Conservation (phyloP, 345 rosid genomes). For the Citrus hindsii region DNA sequence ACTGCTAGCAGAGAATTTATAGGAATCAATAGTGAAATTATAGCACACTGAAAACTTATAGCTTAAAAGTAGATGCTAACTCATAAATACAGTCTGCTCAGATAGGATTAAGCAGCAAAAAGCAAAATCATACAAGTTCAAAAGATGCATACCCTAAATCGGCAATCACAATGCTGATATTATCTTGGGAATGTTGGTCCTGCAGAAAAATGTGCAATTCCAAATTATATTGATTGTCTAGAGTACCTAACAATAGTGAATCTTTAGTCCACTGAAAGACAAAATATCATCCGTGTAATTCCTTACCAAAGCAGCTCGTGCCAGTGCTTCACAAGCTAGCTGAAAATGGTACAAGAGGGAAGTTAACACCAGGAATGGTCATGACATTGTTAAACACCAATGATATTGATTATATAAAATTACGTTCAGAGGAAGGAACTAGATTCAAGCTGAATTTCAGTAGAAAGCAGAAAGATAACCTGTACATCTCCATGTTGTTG, state of each 20-base stretch:
- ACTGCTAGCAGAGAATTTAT: not conserved
- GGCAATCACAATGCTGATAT: slow-evolving; percentile 71
- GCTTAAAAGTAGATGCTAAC: not conserved
- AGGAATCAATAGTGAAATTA: not conserved
- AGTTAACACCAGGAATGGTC: not conserved
- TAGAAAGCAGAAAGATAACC: slow-evolving; percentile 30
- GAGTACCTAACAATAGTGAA: not conserved
- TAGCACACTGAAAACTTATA: not conserved
- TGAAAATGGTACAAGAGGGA: slow-evolving; percentile 33
- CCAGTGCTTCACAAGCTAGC: slow-evolving; percentile 90
- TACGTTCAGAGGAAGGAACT: not conserved
- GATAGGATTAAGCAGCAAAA: not conserved
- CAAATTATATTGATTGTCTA: slow-evolving; percentile 4
- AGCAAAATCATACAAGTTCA: not conserved
- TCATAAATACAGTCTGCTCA: not conserved
- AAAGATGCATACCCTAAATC: slow-evolving; percentile 67
- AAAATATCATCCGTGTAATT: not conserved
- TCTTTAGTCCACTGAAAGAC: not conserved
- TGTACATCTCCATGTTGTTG: slow-evolving; percentile 90
- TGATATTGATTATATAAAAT: not conserved
- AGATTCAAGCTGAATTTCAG: not conserved
- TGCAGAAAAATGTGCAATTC: slow-evolving; percentile 31
- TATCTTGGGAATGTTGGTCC: slow-evolving; percentile 78
- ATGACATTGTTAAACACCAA: not conserved
- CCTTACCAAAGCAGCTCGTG: slow-evolving; percentile 70